Conservation (phyloP, 768 basidiomycete species). For the Cyathus striatus region DNA sequence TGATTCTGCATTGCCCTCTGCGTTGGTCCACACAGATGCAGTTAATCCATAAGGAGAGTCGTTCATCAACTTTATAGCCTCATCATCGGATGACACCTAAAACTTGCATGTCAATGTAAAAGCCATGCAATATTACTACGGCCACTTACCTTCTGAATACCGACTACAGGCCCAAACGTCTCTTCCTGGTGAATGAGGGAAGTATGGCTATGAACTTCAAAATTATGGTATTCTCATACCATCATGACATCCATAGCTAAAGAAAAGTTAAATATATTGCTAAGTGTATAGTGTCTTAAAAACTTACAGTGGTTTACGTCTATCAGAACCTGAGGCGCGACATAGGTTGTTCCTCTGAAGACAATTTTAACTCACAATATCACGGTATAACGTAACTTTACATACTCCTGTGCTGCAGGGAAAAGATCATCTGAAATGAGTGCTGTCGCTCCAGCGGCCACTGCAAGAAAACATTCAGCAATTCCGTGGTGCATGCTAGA, state of each 20-base stretch:
- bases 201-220: no score
- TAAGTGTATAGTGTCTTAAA: not conserved
- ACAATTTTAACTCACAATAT: conserved; percentile 3
- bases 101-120: no score
- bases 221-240: no score
- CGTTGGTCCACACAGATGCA: conserved; percentile 90
- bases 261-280: not conserved
- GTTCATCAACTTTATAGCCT: conserved; percentile 91
- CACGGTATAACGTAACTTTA: conserved; percentile 1
- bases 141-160: conserved; percentile 79
- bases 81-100: conserved; percentile 80
- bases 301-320: conserved; percentile 83
- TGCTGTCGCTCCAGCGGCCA: conserved; percentile 73
- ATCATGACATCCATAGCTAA: conserved; percentile 91
- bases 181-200: conserved; percentile 62
- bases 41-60: conserved; percentile 95
- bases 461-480: conserved; percentile 23
- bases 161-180: conserved; percentile 91
- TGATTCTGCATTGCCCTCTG: conserved; percentile 51
- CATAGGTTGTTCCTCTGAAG: conserved; percentile 72
- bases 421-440: conserved; percentile 69
- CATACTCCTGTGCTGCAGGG: conserved; percentile 63
- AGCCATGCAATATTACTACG: no score
- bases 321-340: conserved; percentile 87
- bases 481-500: no score